Evolutionary conservation across 2,329 filamentous ascomycete species (phyloP).

Genomic region (Ilyonectria robusta): DNA sequence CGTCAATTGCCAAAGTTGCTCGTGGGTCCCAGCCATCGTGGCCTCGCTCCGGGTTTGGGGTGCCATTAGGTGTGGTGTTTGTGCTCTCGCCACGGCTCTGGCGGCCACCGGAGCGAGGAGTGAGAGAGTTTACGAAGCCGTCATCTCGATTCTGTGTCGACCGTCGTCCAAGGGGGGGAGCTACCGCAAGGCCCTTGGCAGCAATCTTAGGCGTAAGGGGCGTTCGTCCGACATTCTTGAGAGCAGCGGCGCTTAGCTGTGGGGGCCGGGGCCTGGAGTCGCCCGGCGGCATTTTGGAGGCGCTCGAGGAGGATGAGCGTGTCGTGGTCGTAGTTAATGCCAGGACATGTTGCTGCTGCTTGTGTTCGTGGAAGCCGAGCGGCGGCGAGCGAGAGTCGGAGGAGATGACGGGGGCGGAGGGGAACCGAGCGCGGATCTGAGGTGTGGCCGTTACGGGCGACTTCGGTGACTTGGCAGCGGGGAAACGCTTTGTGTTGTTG

Average conservation of each 20-base stretch:
- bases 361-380: slow-evolving; percentile 41
- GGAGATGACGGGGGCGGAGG: slow-evolving; percentile 41
- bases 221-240: slow-evolving; percentile 64
- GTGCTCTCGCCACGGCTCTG: slow-evolving; percentile 80
- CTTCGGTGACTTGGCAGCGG: slow-evolving; percentile 38
- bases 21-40: slow-evolving; percentile 61
- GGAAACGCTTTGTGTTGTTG: slow-evolving; percentile 32
- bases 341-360: slow-evolving; percentile 49
- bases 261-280: slow-evolving; percentile 76
- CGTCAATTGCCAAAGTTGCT: slow-evolving; percentile 51
- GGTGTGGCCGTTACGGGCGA: slow-evolving; percentile 24
- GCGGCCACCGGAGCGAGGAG: slow-evolving; percentile 82
- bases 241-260: slow-evolving; percentile 74
- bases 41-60: slow-evolving; percentile 64
- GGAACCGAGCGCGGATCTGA: slow-evolving; percentile 40
- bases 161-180: slow-evolving; percentile 60
- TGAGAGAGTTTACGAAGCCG: slow-evolving; percentile 75
- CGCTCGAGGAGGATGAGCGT: slow-evolving; percentile 46
- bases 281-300: slow-evolving; percentile 61
- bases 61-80: slow-evolving; percentile 75
- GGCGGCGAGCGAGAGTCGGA: slow-evolving; percentile 38
- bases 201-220: slow-evolving; percentile 72
- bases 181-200: slow-evolving; percentile 55
- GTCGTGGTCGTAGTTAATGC: slow-evolving; percentile 49
- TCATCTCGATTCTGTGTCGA: slow-evolving; percentile 48